A percentile compares a stretch with the other conserved stretches of the same genome.
Conservation (phyloP, 345 rosid species). For the Heritiera fomes region DNA sequence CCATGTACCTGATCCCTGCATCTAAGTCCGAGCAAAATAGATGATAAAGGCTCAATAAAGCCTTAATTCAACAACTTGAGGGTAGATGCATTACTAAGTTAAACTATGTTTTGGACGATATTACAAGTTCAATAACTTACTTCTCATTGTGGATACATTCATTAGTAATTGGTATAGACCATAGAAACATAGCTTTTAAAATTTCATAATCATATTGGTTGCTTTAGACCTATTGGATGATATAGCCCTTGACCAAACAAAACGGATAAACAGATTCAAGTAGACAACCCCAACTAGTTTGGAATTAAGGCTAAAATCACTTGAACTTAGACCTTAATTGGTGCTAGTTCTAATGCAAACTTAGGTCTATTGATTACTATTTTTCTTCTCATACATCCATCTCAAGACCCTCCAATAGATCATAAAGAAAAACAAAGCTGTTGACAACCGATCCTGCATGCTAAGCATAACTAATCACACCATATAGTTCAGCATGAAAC, state of each 20-base stretch:
- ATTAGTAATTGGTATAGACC: not conserved
- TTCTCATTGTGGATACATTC: conserved; percentile 3
- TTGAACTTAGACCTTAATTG: not conserved
- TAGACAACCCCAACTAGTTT: not conserved
- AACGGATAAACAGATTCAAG: not conserved
- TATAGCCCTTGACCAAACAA: not conserved
- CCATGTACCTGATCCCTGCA: too few species aligned
- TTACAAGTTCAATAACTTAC: not conserved
- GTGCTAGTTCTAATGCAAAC: not conserved
- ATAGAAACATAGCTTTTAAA: not conserved
- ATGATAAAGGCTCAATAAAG: conserved; percentile 3
- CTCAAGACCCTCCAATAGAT: not conserved
- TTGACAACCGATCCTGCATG: not conserved
- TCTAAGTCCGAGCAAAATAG: too few species aligned
- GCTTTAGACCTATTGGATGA: conserved; percentile 12
- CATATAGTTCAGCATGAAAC: not conserved
- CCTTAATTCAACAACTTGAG: not conserved
- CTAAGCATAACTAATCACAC: not conserved
- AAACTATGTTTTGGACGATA: not conserved
- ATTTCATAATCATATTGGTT: not conserved
- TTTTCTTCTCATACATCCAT: too few species aligned
- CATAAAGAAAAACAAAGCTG: not conserved
- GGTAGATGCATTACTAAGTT: not conserved
- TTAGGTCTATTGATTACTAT: not conserved
- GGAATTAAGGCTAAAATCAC: not conserved